Base-by-base conservation (phyloP, 2,329 filamentous ascomycete species). In the Aspergillus udagawae region DNA sequence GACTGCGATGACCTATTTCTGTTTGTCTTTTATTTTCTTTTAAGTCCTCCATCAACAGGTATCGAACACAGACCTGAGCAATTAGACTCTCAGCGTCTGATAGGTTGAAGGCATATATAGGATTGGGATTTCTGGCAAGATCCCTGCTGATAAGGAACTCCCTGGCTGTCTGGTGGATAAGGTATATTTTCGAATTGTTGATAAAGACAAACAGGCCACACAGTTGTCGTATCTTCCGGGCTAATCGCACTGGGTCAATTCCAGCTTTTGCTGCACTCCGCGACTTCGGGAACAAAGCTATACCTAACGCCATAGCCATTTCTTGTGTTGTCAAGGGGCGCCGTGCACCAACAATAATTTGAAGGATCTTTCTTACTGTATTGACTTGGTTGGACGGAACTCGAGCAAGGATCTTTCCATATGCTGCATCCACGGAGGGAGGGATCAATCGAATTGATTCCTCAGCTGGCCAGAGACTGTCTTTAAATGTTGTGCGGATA, bases 121-220 rank as follows among this genome's bases (percentile, higher is more conserved):
- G 20, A 41, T 9, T 8, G 12, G n/a, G 5, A 41, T 41, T 41
- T 2, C n/a, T 41, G 14, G 7, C 2, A n/a, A 6, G 6, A 20
- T 41, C n/a, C 38, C n/a, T 41, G 17, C 5, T 3, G 38, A 41
- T 41, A 41, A 41, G 38, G n/a, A 41, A 41, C n/a, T 41, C 58
- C 10, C 54, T 61, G 2, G 60, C 58, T 32, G 62, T 64, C 35
- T 64, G 53, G 49, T 64, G 60, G 12, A 64, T 62, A 3, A 64
- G 52, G n/a, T 61, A 60, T 27, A 64, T 56, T 9, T 59, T 58
- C 23, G 55, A 62, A 29, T 59, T 55, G 12, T 59, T 58, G 3
- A 49, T 52, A 12, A 61, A 61, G 17, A 64, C 29, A 56, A 64
- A 64, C 3, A 64, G 49, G 1, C 62, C 60, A n/a, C 41, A 62